Base-by-base conservation (phyloP, 1,139 yeast species). In the Kodamaea suecica region DNA sequence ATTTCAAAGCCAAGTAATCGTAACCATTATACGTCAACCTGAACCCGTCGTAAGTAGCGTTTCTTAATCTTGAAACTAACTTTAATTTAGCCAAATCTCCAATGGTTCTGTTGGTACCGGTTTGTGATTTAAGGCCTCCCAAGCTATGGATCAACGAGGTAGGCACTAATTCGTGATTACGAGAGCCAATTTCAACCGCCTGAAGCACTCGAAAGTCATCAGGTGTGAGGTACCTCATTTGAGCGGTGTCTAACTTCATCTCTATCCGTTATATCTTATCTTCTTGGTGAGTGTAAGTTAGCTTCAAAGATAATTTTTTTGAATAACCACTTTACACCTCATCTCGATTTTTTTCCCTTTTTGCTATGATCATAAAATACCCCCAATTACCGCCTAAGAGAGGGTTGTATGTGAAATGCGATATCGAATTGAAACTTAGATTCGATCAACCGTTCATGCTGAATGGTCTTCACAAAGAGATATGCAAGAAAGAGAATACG, bases 151-250 rank as follows among this genome's bases (percentile, higher is more conserved):
- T 88, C 66, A 92, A 63, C 31, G 75, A 72, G 0, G 95, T 86
- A 11, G 99, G 98, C 12, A 94, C 97, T 40, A 94, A 77, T 56
- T 92, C 97, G 60, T 94, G 98, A 58, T 85, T 88, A 47, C 86
- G 74, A 1, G 97, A 82, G 6, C 97, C 98, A 59, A 77, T 71
- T 57, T 92, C 98, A 6, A 84, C 84, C 1, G 96, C 97, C 40
- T 83, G 84, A 36, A 92, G 76, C 12, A 88, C 95, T 39, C 84
- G 73, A 68, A 87, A 92, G 63, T 92, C 98, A 44, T 88, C 97
- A 4, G 82, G 70, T 48, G 95, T 81, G 54, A 92, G 68, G 55
- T 90, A 92, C 61, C 97, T 74, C 96, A 92, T 85, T 56, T 88
- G 95, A 13, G 94, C 72, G 1, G 95, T 84, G 51, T 92, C 97